Conservation (phyloP, 31 red algal species). For the Asparagopsis taxiformis region DNA sequence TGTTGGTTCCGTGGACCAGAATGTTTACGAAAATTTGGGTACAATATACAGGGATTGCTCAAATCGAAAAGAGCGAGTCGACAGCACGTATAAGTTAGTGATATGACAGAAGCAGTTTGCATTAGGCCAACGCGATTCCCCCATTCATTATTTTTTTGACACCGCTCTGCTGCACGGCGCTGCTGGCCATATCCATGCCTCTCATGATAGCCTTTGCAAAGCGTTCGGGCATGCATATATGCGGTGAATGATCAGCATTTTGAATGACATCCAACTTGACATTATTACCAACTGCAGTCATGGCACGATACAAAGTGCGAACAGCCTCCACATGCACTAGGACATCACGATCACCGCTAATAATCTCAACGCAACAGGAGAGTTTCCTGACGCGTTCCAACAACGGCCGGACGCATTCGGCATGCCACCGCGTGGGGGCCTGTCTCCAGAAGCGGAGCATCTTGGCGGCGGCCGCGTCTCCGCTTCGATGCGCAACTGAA, state of each 20-base stretch:
- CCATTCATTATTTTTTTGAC: not conserved
- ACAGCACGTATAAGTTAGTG: too few relatives aligned
- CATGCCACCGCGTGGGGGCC: constrained; percentile 8
- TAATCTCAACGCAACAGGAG: constrained; percentile 49
- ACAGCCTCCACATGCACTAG: constrained; percentile 47
- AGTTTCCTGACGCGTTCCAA: constrained; percentile 23
- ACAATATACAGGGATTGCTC: too few relatives aligned
- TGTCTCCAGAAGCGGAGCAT: constrained; percentile 21
- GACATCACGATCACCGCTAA: constrained; percentile 54
- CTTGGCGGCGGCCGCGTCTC: constrained; percentile 65
- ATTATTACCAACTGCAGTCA: constrained; percentile 22
- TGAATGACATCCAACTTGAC: constrained; percentile 41
- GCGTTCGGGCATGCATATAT: constrained; percentile 22
- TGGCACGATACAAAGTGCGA: constrained; percentile 33
- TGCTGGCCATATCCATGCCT: not conserved
- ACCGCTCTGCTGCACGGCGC: not conserved
- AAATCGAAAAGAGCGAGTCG: too few relatives aligned
- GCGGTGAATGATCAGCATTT: constrained; percentile 74
- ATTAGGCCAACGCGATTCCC: too few relatives aligned
- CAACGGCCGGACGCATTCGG: constrained; percentile 46
- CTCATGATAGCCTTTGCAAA: constrained; percentile 46
- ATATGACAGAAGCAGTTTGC: too few relatives aligned
- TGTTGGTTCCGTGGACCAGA: too few relatives aligned
- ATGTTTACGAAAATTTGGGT: too few relatives aligned
- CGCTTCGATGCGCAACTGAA: constrained; percentile 30